phyloP scores from a whole-genome alignment of 306 rosid species.

The Sphenostylis stenocarpa region DNA sequence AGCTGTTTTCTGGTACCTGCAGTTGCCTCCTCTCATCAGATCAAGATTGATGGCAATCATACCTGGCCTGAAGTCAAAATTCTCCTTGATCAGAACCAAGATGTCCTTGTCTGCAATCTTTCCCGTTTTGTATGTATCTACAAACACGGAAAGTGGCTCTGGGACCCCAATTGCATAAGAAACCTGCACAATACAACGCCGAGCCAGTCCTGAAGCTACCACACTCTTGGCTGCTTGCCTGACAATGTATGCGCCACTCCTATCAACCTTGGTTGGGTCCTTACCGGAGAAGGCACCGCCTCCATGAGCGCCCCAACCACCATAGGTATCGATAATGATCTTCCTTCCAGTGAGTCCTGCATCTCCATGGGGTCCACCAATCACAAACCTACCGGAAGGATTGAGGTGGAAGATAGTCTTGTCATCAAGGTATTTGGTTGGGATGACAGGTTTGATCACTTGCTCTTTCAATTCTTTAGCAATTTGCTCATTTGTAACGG shows the following conservation, averaged over 20 bases:
- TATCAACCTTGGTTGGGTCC: conserved; percentile 88
- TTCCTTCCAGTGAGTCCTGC: conserved; percentile 89
- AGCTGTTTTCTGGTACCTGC: conserved; percentile 82
- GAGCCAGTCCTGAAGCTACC: conserved; percentile 76
- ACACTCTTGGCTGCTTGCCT: conserved; percentile 86
- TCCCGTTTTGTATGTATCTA: conserved; percentile 70
- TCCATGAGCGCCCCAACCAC: conserved; percentile 96
- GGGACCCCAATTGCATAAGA: conserved; percentile 89
- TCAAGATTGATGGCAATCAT: conserved; percentile 81
- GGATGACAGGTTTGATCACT: conserved; percentile 72
- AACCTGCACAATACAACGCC: conserved; percentile 81
- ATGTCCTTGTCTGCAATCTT: conserved; percentile 69
- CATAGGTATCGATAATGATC: conserved; percentile 81
- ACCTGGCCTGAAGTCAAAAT: conserved; percentile 82
- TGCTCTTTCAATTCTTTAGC: conserved; percentile 70
- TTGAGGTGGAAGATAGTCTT: conserved; percentile 78
- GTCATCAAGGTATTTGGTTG: conserved; percentile 71
- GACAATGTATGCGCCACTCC: conserved; percentile 81
- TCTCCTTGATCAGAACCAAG: conserved; percentile 65
- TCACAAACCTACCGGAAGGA: conserved; percentile 81
- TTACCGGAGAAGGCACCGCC: conserved; percentile 89
- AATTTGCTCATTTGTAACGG: conserved; percentile 67
- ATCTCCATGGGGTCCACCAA: conserved; percentile 88
- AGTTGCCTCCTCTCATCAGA: conserved; percentile 70
- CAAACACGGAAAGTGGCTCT: conserved; percentile 73